Base-by-base conservation (phyloP, 78 protist genomes). In the Polysphondylium violaceum region DNA sequence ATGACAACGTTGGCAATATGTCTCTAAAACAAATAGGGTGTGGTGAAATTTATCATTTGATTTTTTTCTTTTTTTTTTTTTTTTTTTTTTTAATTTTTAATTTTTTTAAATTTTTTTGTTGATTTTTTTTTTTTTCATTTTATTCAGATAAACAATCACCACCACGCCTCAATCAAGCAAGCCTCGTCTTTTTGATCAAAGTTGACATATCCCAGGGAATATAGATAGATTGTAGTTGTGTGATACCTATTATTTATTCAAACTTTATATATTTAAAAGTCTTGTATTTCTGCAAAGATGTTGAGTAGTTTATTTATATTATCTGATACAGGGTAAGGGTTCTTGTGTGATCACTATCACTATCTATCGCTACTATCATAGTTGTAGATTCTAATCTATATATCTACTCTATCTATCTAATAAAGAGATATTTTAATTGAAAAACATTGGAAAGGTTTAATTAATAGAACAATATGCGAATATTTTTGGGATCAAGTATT, bases 371-470 rank as follows among this genome's bases (percentile, higher is more conserved):
- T 14, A 47, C 8, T 11, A 47, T 11, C 11, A 47, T 47, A 47
- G 11, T 47, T 47, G 11, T 47, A 47, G 11, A 14, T 53, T 41
- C 44, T 43, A 25, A 23, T 2, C n/a, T 19, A 3, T n/a, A 59
- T n/a, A 29, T 1, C 14, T 55, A 55, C 23, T 36, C 21, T 51
- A 73, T 25, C 33, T 2, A 31, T 55, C 27, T 11, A 31, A 19
- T 27, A 9, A 53, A 87, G 95, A 35, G 97, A 96, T 72, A 94
- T 96, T 44, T 17, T 96, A 38, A 73, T 96, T 43, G 98, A 96
- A 65, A 94, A 94, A 81, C 98, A 96, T 74, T 92, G 79, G 74
- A 83, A 95, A 33, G 92, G 95, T 31, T 47, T 67, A 23, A 74
- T 87, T 16, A 50, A 88, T 53, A 60, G 88, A 40, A 33, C 79